phyloP scores from a whole-genome alignment of 163 green algal genomes.

The Scenedesmus sp. region DNA sequence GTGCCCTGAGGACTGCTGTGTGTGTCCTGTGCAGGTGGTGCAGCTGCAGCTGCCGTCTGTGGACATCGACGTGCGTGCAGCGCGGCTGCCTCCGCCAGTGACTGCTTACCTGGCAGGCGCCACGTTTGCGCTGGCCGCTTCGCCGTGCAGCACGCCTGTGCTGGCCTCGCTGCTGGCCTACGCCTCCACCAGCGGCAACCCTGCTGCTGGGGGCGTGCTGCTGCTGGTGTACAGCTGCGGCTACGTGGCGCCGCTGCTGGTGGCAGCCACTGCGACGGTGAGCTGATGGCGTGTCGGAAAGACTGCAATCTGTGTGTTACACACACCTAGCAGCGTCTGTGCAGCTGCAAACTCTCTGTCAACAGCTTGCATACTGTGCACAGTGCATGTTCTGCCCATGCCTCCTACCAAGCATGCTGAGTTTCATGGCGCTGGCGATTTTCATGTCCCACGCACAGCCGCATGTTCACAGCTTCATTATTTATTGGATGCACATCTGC shows the following conservation, averaged over 20 bases:
- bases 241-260: constrained; percentile 94
- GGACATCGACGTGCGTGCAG: constrained; percentile 84
- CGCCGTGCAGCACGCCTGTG: constrained; percentile 92
- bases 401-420: too few species aligned
- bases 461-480: too few species aligned
- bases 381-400: too few species aligned
- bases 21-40: constrained; percentile 65
- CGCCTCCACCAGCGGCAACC: constrained; percentile 76
- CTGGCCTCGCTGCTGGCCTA: constrained; percentile 95
- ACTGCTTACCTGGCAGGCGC: constrained; percentile 82
- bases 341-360: background rate
- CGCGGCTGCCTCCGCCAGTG: constrained; percentile 63
- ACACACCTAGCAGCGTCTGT: too few species aligned
- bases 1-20: background rate
- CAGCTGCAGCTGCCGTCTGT: constrained; percentile 88
- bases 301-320: too few species aligned
- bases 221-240: constrained; percentile 94
- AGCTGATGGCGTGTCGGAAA: background rate
- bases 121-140: constrained; percentile 95
- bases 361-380: background rate
- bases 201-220: constrained; percentile 78
- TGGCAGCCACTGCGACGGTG: constrained; percentile 82
- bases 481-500: background rate
- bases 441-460: too few species aligned
- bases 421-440: too few species aligned